Percentiles rank a stretch among this genome's conserved stretches.
These are phyloP conservation scores for Cladosporium sp. DNA, from an alignment of 2,329 filamentous ascomycete genomes.

Conservation along the genomic window DNA sequence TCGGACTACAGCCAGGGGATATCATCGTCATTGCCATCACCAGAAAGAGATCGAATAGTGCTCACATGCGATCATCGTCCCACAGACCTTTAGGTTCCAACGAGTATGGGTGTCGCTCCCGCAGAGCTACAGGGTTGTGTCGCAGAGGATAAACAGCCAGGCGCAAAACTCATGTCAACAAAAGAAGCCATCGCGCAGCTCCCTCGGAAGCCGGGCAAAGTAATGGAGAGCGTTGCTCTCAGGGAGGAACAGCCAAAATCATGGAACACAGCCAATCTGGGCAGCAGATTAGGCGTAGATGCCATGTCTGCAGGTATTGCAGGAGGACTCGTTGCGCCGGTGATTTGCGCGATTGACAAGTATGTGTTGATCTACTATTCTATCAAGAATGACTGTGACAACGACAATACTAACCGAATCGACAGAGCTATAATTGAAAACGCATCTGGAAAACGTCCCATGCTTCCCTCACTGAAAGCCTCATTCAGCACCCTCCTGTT, in stretches of 20 bases:
- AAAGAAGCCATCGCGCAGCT: slow-evolving; percentile 5
- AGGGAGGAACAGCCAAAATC: slow-evolving; percentile 2
- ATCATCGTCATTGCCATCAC: neutral
- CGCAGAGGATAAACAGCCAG: slow-evolving; percentile 10
- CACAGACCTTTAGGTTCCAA: slow-evolving; percentile 20
- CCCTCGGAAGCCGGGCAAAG: neutral
- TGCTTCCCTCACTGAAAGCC: slow-evolving; percentile 55
- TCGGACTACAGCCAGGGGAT: neutral
- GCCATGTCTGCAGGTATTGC: slow-evolving; percentile 65
- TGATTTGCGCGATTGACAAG: slow-evolving; percentile 87
- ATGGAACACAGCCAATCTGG: slow-evolving; percentile 76
- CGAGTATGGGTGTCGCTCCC: slow-evolving; percentile 21
- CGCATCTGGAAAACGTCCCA: slow-evolving; percentile 63
- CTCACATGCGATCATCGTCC: slow-evolving; percentile 12
- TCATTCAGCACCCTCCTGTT: slow-evolving; percentile 56
- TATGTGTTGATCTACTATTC: slow-evolving; percentile 36
- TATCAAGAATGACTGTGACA: neutral
- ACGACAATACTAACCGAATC: neutral
- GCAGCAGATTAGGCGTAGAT: slow-evolving; percentile 64
- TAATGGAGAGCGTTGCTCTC: slow-evolving; percentile 1
- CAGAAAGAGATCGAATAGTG: neutral
- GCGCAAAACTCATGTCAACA: neutral
- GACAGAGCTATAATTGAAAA: slow-evolving; percentile 73
- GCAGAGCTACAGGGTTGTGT: slow-evolving; percentile 15
- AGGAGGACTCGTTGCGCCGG: slow-evolving; percentile 71